These are phyloP conservation scores for Pestalotiopsis fici DNA, from an alignment of 2,329 filamentous ascomycete species.

Conservation along the genomic window DNA sequence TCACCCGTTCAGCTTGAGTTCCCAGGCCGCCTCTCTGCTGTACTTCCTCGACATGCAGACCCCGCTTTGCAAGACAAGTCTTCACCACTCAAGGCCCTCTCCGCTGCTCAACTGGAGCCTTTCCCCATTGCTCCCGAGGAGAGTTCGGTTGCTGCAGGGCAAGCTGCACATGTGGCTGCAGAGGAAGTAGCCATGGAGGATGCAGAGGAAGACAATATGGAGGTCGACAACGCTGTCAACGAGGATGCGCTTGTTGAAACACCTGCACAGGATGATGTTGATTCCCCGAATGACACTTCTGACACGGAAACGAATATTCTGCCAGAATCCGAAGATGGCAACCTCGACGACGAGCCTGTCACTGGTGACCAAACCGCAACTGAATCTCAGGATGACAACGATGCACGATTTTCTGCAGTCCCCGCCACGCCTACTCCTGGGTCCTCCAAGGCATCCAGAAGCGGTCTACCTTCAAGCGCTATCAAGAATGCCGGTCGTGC, in stretches of 20 bases:
- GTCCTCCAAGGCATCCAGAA: slow-evolving; percentile 20
- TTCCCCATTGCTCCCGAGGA: not conserved
- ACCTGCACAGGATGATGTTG: slow-evolving; percentile 29
- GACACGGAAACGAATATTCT: slow-evolving; percentile 50
- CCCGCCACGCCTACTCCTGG: slow-evolving; percentile 45
- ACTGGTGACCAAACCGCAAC: slow-evolving; percentile 26
- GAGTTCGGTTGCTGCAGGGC: not conserved
- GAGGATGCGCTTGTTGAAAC: slow-evolving; percentile 22
- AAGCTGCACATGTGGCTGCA: not conserved
- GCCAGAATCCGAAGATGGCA: slow-evolving; percentile 43
- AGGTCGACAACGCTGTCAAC: slow-evolving; percentile 1
- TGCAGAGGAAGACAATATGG: not conserved
- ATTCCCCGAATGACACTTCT: slow-evolving; percentile 31
- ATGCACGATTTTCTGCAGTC: slow-evolving; percentile 28
- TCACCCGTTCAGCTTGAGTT: slow-evolving; percentile 40
- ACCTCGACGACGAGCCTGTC: slow-evolving; percentile 56
- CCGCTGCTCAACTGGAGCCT: slow-evolving; percentile 11
- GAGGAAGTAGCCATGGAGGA: slow-evolving; percentile 5
- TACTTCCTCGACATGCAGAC: slow-evolving; percentile 44
- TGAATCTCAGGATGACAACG: slow-evolving; percentile 23
- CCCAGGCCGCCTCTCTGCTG: slow-evolving; percentile 45
- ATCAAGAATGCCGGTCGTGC: slow-evolving; percentile 27
- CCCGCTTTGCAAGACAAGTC: slow-evolving; percentile 35
- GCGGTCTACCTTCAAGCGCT: slow-evolving; percentile 23
- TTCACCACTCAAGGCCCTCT: slow-evolving; percentile 15